Percentiles rank a stretch among this genome's conserved stretches.
Evolutionary conservation across 75 land plant genomes (phyloP).

Genomic region (Cunninghamia lanceolata): DNA sequence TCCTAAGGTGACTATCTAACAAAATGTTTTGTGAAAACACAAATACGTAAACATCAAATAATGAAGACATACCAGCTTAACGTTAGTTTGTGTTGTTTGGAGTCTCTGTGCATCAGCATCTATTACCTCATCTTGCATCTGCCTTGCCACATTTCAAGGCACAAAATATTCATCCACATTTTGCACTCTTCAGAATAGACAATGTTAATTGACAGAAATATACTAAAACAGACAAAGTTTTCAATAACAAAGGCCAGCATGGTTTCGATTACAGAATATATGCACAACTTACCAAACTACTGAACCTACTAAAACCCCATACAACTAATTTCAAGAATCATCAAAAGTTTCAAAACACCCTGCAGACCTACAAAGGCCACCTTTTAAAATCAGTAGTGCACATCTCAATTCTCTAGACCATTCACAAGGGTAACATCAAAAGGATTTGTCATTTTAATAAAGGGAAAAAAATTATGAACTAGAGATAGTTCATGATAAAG

Average conservation of each 20-base stretch:
- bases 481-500: neutral
- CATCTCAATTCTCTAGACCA: neutral
- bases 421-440: neutral
- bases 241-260: neutral
- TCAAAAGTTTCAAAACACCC: neutral
- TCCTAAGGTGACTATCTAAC: neutral
- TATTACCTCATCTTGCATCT: constrained; percentile 97
- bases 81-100: constrained; percentile 81
- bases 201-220: neutral
- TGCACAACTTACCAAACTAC: neutral
- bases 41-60: neutral
- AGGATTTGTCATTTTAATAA: neutral
- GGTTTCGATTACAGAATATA: neutral
- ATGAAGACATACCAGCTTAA: constrained; percentile 68
- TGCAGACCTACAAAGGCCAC: neutral
- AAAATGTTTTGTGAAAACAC: neutral
- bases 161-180: constrained; percentile 6
- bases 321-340: neutral
- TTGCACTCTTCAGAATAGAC: neutral
- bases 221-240: neutral
- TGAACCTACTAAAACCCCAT: neutral
- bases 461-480: neutral
- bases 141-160: constrained; percentile 25
- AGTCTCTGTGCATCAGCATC: constrained; percentile 86
- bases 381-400: neutral